Percentiles rank a stretch among this genome's conserved stretches.
Evolutionary conservation across 202 grass and related monocot genomes (phyloP).

Genomic region (Hordeum pubiflorum): DNA sequence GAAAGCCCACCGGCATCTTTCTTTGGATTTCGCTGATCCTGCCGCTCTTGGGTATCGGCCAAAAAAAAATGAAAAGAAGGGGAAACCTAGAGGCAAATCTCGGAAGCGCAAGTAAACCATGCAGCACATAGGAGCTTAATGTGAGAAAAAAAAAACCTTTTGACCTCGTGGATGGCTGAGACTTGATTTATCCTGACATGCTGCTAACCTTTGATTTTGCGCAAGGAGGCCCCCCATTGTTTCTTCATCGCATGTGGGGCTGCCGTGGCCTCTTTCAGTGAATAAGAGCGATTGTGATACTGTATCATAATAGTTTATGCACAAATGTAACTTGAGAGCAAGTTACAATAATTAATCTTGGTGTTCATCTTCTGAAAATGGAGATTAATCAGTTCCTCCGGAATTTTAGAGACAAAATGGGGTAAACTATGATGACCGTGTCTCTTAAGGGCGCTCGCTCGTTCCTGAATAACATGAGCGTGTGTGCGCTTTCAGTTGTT

Average conservation of each 20-base stretch:
- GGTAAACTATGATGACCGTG: neutral
- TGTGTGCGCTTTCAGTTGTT: neutral
- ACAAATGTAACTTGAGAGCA: neutral
- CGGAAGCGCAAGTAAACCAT: constrained; percentile 32
- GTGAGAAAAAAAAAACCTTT: neutral
- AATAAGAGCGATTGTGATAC: constrained; percentile 9
- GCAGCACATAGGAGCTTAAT: neutral
- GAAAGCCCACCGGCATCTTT: neutral
- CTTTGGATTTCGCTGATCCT: constrained; percentile 35
- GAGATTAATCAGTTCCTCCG: neutral
- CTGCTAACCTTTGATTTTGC: constrained; percentile 5
- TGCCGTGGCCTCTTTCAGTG: neutral
- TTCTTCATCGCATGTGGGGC: constrained; percentile 1
- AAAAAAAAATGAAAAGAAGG: constrained; percentile 69
- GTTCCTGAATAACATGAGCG: neutral
- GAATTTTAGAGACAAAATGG: neutral
- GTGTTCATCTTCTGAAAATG: neutral
- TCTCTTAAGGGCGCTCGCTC: neutral
- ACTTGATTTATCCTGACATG: constrained; percentile 1
- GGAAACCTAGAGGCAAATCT: constrained; percentile 66
- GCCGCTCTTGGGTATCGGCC: constrained; percentile 63
- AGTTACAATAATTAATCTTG: constrained; percentile 4
- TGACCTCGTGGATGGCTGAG: neutral
- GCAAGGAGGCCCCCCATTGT: neutral
- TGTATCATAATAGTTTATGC: neutral